A percentile compares a stretch with the other conserved stretches of the same genome.
Conservation (phyloP, 75 land plant species). For the Cupressus sempervirens region DNA sequence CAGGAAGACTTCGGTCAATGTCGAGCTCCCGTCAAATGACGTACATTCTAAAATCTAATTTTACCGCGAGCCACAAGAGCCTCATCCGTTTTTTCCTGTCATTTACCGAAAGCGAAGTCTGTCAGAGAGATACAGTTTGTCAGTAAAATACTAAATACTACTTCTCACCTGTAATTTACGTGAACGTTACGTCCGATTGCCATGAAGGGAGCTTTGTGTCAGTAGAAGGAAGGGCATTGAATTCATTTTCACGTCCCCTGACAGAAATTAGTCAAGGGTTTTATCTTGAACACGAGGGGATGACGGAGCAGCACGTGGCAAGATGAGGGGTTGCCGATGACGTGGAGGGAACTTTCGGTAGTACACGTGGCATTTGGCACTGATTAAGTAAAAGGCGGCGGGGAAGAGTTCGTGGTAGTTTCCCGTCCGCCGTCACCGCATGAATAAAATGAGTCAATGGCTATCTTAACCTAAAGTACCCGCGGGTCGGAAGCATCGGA, state of each 20-base stretch:
- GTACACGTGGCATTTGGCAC: background rate
- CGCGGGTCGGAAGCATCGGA: background rate
- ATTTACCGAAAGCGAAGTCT: background rate
- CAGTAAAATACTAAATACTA: too few species aligned
- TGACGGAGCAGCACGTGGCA: background rate
- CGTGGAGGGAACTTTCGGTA: background rate
- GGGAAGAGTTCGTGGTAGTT: background rate
- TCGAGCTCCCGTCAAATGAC: background rate
- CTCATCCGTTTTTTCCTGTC: background rate
- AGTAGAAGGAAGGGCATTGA: too few species aligned
- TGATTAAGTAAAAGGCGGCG: background rate
- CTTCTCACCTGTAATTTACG: background rate
- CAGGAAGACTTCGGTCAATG: background rate
- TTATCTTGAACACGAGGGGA: background rate
- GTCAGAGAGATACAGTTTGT: background rate
- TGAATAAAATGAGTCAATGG: background rate
- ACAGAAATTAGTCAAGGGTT: background rate
- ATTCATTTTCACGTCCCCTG: background rate
- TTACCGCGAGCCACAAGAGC: too few species aligned
- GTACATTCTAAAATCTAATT: background rate
- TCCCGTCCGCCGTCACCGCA: background rate
- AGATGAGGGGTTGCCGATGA: background rate
- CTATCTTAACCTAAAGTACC: background rate
- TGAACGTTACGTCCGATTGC: background rate
- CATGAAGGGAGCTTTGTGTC: background rate